These are phyloP conservation scores for Globisporangium ultimum DNA, from an alignment of 352 stramenopile species.

Conservation along the genomic window DNA sequence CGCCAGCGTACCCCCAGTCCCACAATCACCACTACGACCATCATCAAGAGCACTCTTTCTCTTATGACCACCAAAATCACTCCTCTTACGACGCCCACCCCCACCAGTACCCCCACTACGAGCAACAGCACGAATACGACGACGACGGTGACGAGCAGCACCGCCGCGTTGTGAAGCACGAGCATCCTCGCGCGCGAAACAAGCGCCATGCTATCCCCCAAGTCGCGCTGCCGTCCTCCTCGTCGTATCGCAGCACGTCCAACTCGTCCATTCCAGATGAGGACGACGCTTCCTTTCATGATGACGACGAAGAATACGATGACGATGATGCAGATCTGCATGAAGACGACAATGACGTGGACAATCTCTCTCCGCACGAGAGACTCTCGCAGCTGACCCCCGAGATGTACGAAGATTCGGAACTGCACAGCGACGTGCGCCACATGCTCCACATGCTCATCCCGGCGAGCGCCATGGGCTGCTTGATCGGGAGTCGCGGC, in stretches of 20 bases:
- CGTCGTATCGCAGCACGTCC: slow-evolving; percentile 12
- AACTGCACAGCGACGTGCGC: slow-evolving; percentile 48
- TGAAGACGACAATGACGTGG: neutral
- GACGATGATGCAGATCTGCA: neutral
- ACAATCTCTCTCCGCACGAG: neutral
- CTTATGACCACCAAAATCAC: no score
- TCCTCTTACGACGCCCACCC: no score
- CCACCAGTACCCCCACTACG: no score
- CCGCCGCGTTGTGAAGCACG: neutral
- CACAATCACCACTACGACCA: neutral
- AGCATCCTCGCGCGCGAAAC: neutral
- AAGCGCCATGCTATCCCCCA: neutral
- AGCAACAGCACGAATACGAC: no score
- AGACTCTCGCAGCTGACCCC: slow-evolving; percentile 20
- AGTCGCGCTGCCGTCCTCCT: neutral
- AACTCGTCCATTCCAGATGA: slow-evolving; percentile 4
- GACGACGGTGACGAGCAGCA: neutral
- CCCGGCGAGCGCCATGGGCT: slow-evolving; percentile 39
- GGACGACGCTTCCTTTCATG: neutral
- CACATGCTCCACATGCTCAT: slow-evolving; percentile 71
- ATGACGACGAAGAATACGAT: slow-evolving; percentile 1
- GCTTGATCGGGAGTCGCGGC: slow-evolving; percentile 48
- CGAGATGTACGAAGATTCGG: slow-evolving; percentile 55
- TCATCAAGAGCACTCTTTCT: no score
- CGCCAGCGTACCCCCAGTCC: neutral